phyloP scores from a whole-genome alignment of 2,329 filamentous ascomycete genomes.

The Aspergillus spinulosporus region DNA sequence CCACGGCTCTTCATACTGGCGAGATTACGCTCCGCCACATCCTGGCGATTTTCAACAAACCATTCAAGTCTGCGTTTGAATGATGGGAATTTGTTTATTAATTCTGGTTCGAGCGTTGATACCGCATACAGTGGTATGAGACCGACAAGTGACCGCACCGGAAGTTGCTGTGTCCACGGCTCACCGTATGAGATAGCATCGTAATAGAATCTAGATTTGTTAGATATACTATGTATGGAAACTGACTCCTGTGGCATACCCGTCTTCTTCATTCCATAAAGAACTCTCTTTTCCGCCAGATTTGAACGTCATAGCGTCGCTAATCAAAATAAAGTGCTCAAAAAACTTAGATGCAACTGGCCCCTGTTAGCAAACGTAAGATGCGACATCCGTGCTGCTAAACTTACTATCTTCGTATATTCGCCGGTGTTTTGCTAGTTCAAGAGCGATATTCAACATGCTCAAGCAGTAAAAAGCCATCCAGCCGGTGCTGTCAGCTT shows the following conservation, averaged over 20 bases:
- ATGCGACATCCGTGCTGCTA: not conserved
- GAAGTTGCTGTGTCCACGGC: constrained; percentile 88
- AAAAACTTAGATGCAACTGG: constrained; percentile 93
- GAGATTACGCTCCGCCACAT: constrained; percentile 90
- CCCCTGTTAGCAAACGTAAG: constrained; percentile 6
- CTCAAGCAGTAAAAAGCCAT: constrained; percentile 97
- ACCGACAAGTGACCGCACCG: constrained; percentile 86
- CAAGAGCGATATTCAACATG: constrained; percentile 96
- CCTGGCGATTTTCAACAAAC: constrained; percentile 86
- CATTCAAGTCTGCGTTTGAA: constrained; percentile 93
- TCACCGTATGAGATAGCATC: constrained; percentile 96
- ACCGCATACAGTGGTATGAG: constrained; percentile 92
- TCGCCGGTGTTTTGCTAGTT: constrained; percentile 90
- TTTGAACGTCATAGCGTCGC: constrained; percentile 93
- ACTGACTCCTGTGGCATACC: constrained; percentile 26
- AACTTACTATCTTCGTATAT: constrained; percentile 78
- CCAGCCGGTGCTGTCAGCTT: constrained; percentile 97
- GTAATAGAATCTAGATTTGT: constrained; percentile 75
- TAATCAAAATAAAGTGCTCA: constrained; percentile 97
- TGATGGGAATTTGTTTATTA: constrained; percentile 84
- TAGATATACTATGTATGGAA: constrained; percentile 8
- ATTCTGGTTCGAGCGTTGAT: constrained; percentile 86
- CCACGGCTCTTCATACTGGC: constrained; percentile 87
- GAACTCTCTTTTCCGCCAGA: constrained; percentile 71
- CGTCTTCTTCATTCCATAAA: constrained; percentile 93